Percentiles rank a stretch among this genome's conserved stretches.
Evolutionary conservation across 2,329 filamentous ascomycete genomes (phyloP).

Genomic region (Verticillium klebahnii): DNA sequence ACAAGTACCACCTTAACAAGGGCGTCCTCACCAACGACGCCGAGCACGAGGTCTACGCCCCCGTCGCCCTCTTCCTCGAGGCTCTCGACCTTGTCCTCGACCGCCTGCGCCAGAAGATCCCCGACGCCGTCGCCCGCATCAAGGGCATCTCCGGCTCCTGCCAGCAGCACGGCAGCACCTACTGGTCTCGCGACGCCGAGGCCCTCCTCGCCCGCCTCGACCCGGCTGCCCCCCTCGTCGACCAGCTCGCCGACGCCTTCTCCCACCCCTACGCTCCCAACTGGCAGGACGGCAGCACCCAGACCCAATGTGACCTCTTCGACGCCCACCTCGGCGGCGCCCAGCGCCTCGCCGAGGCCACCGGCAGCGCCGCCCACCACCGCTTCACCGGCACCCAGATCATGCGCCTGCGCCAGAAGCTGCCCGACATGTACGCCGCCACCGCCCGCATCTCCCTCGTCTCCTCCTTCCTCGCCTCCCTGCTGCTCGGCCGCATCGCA

Average conservation of each 20-base stretch:
- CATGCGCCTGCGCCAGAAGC: conserved; percentile 74
- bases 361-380: conserved; percentile 89
- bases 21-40: conserved; percentile 78
- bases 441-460: conserved; percentile 88
- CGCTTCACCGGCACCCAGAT: conserved; percentile 98
- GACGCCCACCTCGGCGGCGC: conserved; percentile 65
- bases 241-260: conserved; percentile 70
- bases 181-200: conserved; percentile 75
- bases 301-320: conserved; percentile 85
- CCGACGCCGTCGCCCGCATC: conserved; percentile 66
- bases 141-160: conserved; percentile 85
- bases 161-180: conserved; percentile 97
- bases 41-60: conserved; percentile 87
- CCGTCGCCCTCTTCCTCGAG: conserved; percentile 92
- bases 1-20: conserved; percentile 76
- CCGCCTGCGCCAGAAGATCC: conserved; percentile 61
- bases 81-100: conserved; percentile 80
- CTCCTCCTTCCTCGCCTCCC: conserved; percentile 88
- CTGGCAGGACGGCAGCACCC: conserved; percentile 97
- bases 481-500: conserved; percentile 80
- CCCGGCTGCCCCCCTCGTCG: conserved; percentile 50
- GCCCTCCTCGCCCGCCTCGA: conserved; percentile 54
- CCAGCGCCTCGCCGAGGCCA: conserved; percentile 68
- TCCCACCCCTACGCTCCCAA: conserved; percentile 87
- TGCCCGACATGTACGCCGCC: conserved; percentile 74